Base-by-base conservation (phyloP, 257 asterid genomes). In the Henckelia pumila region DNA sequence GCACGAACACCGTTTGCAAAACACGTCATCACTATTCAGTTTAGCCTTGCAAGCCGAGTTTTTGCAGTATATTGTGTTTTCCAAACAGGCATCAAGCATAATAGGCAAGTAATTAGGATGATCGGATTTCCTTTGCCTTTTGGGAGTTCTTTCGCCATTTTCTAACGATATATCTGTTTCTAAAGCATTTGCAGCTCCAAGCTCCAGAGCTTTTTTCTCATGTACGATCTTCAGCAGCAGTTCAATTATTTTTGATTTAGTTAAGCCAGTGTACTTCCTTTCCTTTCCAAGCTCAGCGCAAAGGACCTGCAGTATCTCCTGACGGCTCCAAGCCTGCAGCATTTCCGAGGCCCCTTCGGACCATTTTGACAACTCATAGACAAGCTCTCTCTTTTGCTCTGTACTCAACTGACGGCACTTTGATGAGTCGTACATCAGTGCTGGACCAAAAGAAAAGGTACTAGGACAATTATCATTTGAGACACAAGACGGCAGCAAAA, bases 281-380 rank as follows among this genome's bases (percentile, higher is more conserved):
- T 88, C 99, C 71, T 91, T 94, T 19, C 99, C 99, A 57, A 94
- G 89, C 83, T 94, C 99, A 9, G 87, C 89, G 66, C 97, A 94
- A 55, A 94, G 92, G 78, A 94, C 78, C 78, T 91, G 92, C 81
- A 94, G 64, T 53, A 94, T 84, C 76, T 94, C 99, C 33, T 88
- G 99, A 30, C 97, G 96, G 78, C 90, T 88, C 99, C 99, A 94
- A 1, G 88, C 44, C 66, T 84, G 96, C 32, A 94, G 91, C 78
- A 91, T 77, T 33, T 94, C 97, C 3, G 80, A 73, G 47, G 95
- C 95, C 57, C 88, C 78, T 24, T 85, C 88, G 0, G 93, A 68
- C 93, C 90, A 82, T 21, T 84, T 80, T 5, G 97, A 85, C 63
- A 94, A 69, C 71, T 84, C 91, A 59, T 91, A 84, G 22, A 94